These are phyloP conservation scores for Haplosporangium sp. DNA, from an alignment of 371 early-diverging fungal genomes.

Conservation along the genomic window DNA sequence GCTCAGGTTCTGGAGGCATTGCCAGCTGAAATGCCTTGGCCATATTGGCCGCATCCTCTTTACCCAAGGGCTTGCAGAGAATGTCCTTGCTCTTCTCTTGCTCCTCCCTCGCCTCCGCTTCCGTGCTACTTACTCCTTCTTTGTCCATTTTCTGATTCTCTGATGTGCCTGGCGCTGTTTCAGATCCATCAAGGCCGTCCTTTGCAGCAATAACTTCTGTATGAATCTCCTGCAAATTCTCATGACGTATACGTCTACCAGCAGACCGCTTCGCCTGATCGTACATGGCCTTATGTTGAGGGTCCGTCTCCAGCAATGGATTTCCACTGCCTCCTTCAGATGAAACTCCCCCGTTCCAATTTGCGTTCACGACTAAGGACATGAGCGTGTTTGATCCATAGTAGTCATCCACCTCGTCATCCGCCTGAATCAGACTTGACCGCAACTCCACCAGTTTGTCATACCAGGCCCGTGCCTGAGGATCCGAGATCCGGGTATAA, in stretches of 20 bases:
- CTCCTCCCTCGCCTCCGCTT: not conserved
- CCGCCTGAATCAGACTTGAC: conserved; percentile 39
- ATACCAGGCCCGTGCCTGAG: conserved; percentile 58
- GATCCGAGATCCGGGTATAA: conserved; percentile 54
- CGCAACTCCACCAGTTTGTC: conserved; percentile 53
- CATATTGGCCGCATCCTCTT: conserved; percentile 61
- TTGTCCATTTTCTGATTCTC: not conserved
- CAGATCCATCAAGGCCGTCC: no score
- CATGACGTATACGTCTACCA: conserved; percentile 12
- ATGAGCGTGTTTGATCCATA: conserved; percentile 61
- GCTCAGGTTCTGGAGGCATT: conserved; percentile 65
- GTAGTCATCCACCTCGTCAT: conserved; percentile 57
- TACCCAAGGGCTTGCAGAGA: not conserved
- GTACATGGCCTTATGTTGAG: conserved; percentile 9
- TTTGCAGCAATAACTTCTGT: not conserved
- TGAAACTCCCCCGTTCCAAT: conserved; percentile 6
- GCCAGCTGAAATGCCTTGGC: conserved; percentile 69
- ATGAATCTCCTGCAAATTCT: conserved; percentile 15
- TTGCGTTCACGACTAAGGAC: conserved; percentile 40
- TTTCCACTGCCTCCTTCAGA: not conserved
- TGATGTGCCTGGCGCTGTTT: no score
- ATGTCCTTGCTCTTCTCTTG: not conserved
- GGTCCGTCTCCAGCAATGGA: not conserved
- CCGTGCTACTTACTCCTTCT: not conserved
- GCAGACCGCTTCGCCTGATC: conserved; percentile 7